These are phyloP conservation scores for Yamadazyma paraphyllophila DNA, from an alignment of 805 yeast genomes.

Conservation along the genomic window DNA sequence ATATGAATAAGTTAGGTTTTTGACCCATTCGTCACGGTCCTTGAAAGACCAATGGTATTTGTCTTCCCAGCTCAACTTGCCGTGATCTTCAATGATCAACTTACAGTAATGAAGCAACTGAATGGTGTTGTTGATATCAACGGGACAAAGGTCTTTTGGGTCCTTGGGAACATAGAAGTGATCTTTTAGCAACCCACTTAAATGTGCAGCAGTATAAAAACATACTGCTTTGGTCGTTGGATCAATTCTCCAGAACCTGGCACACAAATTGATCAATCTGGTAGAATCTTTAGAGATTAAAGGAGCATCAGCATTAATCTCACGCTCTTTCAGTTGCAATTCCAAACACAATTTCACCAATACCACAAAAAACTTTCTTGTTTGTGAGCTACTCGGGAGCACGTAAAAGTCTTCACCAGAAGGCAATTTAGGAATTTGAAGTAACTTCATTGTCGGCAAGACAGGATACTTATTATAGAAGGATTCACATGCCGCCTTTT, in stretches of 20 bases:
- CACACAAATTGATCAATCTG: constrained; percentile 43
- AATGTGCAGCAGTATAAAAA: constrained; percentile 48
- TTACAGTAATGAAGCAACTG: constrained; percentile 29
- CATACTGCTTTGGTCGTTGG: constrained; percentile 48
- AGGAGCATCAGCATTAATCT: constrained; percentile 16
- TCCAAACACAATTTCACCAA: constrained; percentile 43
- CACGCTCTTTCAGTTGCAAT: constrained; percentile 6
- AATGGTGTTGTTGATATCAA: constrained; percentile 25
- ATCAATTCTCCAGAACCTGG: constrained; percentile 60
- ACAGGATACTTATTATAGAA: constrained; percentile 29
- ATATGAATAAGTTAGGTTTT: constrained; percentile 45
- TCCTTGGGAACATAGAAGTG: constrained; percentile 16
- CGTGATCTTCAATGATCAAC: constrained; percentile 30
- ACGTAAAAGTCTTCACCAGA: constrained; percentile 37
- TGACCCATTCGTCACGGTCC: constrained; percentile 52
- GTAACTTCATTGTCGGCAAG: constrained; percentile 29
- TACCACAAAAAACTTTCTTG: constrained; percentile 39
- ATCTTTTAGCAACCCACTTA: constrained; percentile 30
- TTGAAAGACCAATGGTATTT: constrained; percentile 33
- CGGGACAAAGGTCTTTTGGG: constrained; percentile 26
- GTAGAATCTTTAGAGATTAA: constrained; percentile 40
- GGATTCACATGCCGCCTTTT: constrained; percentile 20
- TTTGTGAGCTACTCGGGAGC: constrained; percentile 29
- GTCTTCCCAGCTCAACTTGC: constrained; percentile 28
- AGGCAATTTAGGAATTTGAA: constrained; percentile 32